Evolutionary conservation across 257 asterid genomes (phyloP), one percentile per base, ranked within the genome.

Genomic region (Thymus mandschuricus): DNA sequence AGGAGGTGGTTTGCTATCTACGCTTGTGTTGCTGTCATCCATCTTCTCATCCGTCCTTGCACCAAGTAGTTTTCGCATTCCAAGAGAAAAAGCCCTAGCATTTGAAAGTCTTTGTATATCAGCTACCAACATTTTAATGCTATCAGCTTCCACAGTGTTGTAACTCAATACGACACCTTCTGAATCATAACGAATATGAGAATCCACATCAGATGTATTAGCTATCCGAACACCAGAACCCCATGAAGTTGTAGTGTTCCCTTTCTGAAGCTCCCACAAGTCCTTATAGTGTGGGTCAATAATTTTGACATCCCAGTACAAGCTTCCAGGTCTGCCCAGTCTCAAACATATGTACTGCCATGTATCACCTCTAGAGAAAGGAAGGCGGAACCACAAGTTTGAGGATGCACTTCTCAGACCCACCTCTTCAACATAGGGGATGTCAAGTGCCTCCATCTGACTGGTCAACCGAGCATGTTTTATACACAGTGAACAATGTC

Each of bases 261-360:
- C 99, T 78, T 86, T 90, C 78, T 88, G 97, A 85, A 95, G 99
- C 86, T 95, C 97, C 96, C 98, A 92, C 86, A 92, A 78, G 80
- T 92, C 96, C 68, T 81, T 82, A 65, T 87, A 95, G 81, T 92
- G 92, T 56, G 92, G 85, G 80, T 95, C 99, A 69, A 84, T 83
- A 71, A 95, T 87, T 80, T 86, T 92, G 76, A 95, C 99, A 83
- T 95, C 99, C 99, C 99, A 95, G 73, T 87, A 86, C 94, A 95
- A 81, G 80, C 97, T 95, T 84, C 98, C 99, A 81, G 99, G 98
- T 77, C 90, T 87, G 60, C 98, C 99, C 73, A 95, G 84, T 81
- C 99, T 86, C 86, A 95, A 84, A 72, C 96, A 92, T 80, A 92
- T 86, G 76, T 84, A 84, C 77, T 86, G 91, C 99, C 96, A 95